These are phyloP conservation scores for Phytophthora melonis DNA, from an alignment of 352 stramenopile genomes.

Conservation along the genomic window DNA sequence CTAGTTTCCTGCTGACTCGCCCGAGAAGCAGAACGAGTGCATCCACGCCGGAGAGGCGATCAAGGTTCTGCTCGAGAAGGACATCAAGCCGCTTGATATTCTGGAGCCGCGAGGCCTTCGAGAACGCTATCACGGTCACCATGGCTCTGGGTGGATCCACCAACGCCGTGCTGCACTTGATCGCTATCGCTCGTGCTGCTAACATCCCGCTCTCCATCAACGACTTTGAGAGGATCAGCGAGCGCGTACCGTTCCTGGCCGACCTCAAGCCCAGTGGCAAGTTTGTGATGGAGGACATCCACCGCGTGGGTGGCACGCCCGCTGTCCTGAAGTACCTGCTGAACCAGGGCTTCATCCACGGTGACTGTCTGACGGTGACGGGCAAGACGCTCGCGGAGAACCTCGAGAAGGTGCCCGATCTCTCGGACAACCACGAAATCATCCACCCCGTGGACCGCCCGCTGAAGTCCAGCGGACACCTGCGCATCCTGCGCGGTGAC, in stretches of 20 bases:
- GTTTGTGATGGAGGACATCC: slow-evolving; percentile 99
- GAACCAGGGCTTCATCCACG: slow-evolving; percentile 96
- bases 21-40: slow-evolving; percentile 96
- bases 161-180: slow-evolving; percentile 98
- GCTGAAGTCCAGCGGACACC: slow-evolving; percentile 93
- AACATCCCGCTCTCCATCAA: slow-evolving; percentile 94
- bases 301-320: slow-evolving; percentile 96
- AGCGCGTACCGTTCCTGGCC: slow-evolving; percentile 96
- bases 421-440: slow-evolving; percentile 97
- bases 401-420: slow-evolving; percentile 92
- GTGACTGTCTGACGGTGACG: slow-evolving; percentile 97
- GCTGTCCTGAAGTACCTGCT: slow-evolving; percentile 99
- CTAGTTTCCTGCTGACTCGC: slow-evolving; percentile 95
- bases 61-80: slow-evolving; percentile 89
- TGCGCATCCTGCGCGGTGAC: slow-evolving; percentile 98
- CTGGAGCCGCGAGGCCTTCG: slow-evolving; percentile 96
- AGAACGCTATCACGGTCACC: slow-evolving; percentile 98
- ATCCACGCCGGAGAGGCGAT: slow-evolving; percentile 89
- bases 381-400: slow-evolving; percentile 98
- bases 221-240: slow-evolving; percentile 97
- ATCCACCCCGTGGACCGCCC: slow-evolving; percentile 95
- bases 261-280: slow-evolving; percentile 98
- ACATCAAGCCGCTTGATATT: slow-evolving; percentile 98
- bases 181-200: slow-evolving; percentile 96
- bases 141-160: slow-evolving; percentile 98